phyloP scores from a whole-genome alignment of 2,329 filamentous ascomycete genomes.

The Rhinocladiella similis region DNA sequence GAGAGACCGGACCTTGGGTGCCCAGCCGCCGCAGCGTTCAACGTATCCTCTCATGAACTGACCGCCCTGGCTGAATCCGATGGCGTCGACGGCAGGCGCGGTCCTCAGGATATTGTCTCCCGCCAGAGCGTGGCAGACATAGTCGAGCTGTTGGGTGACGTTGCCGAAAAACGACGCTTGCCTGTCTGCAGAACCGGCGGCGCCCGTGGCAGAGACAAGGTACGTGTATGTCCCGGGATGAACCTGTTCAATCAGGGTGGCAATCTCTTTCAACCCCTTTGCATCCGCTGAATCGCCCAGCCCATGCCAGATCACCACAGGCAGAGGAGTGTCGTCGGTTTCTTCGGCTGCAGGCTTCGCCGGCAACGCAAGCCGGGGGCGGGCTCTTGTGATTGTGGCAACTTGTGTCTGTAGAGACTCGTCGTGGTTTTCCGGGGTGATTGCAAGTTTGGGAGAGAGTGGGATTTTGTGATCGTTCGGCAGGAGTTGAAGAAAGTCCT shows the following conservation, averaged over 20 bases:
- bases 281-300: slow-evolving; percentile 67
- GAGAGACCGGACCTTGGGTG: slow-evolving; percentile 71
- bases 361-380: slow-evolving; percentile 2
- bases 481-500: slow-evolving; percentile 14
- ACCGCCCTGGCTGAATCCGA: slow-evolving; percentile 94
- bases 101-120: slow-evolving; percentile 76
- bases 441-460: neutral
- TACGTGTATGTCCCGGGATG: slow-evolving; percentile 86
- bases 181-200: slow-evolving; percentile 65
- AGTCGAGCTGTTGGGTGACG: slow-evolving; percentile 72
- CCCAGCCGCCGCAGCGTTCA: slow-evolving; percentile 71
- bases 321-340: slow-evolving; percentile 58
- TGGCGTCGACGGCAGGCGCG: slow-evolving; percentile 79
- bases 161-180: slow-evolving; percentile 90
- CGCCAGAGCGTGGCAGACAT: slow-evolving; percentile 76
- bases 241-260: slow-evolving; percentile 66
- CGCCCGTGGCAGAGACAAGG: slow-evolving; percentile 69
- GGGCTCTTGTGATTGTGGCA: slow-evolving; percentile 14
- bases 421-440: too few species aligned
- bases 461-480: neutral
- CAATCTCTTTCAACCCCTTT: slow-evolving; percentile 72
- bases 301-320: slow-evolving; percentile 93
- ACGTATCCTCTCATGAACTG: slow-evolving; percentile 92
- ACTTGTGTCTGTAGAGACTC: too few species aligned
- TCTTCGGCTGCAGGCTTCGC: slow-evolving; percentile 5